Conservation (phyloP, 2,329 filamentous ascomycete genomes). For the Fusarium poae region DNA sequence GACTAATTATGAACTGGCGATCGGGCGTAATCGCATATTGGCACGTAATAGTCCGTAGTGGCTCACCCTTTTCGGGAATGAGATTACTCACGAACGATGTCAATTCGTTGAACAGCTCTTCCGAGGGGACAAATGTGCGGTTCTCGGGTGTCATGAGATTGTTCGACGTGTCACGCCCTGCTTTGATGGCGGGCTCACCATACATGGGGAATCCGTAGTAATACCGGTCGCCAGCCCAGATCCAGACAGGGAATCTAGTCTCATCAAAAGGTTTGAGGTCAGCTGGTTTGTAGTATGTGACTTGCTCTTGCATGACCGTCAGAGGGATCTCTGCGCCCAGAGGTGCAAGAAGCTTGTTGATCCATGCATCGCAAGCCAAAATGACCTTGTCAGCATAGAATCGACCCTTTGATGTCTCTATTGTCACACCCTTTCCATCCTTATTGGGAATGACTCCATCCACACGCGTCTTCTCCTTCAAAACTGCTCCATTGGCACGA, state of each 20-base stretch:
- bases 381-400: conserved; percentile 34
- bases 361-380: conserved; percentile 36
- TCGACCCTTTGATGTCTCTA: conserved; percentile 22
- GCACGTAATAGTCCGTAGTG: conserved; percentile 45
- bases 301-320: conserved; percentile 42
- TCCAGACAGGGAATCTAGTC: conserved; percentile 34
- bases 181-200: conserved; percentile 38
- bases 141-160: conserved; percentile 35
- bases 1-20: conserved; percentile 44
- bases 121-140: conserved; percentile 30
- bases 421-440: conserved; percentile 4
- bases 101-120: conserved; percentile 12
- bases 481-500: conserved; percentile 18
- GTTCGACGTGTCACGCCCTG: conserved; percentile 30
- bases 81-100: conserved; percentile 20
- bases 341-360: conserved; percentile 31
- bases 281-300: conserved; percentile 39
- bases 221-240: conserved; percentile 26
- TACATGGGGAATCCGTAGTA: conserved; percentile 38
- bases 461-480: conserved; percentile 29
- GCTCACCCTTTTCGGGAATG: conserved; percentile 22
- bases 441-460: conserved; percentile 10
- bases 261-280: conserved; percentile 14
- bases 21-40: conserved; percentile 47
- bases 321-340: conserved; percentile 32